A percentile compares a stretch with the other conserved stretches of the same genome.
Conservation (phyloP, 305 asterid genomes). For the Fraxinus albicans region DNA sequence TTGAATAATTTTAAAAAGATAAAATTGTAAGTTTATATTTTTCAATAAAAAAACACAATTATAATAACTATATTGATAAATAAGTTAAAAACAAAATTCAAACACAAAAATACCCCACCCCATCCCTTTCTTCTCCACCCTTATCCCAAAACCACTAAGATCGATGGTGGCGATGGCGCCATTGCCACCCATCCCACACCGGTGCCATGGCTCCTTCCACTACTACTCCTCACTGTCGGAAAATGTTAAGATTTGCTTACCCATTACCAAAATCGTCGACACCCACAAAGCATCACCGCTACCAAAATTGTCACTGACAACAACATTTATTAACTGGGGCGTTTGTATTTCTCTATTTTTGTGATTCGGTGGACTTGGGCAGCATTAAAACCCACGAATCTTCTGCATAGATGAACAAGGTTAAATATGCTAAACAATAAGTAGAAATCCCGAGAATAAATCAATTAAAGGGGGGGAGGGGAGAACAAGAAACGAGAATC, state of each 20-base stretch:
- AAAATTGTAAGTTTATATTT: too few species aligned
- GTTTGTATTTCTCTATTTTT: conserved; percentile 25
- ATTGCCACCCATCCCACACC: background rate
- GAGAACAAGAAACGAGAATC: background rate
- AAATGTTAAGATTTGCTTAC: too few species aligned
- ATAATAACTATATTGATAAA: too few species aligned
- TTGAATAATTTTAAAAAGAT: too few species aligned
- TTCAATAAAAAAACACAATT: too few species aligned
- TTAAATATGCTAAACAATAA: background rate
- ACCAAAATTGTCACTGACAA: conserved; percentile 36
- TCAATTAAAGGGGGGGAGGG: background rate
- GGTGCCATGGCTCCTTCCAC: too few species aligned
- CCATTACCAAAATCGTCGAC: too few species aligned
- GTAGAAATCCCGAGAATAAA: background rate
- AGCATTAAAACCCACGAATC: conserved; percentile 37
- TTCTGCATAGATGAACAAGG: conserved; percentile 8
- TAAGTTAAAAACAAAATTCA: background rate
- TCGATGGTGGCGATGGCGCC: too few species aligned
- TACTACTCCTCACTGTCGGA: too few species aligned
- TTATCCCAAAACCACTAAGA: too few species aligned
- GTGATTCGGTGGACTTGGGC: conserved; percentile 36
- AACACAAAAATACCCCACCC: background rate
- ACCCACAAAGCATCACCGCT: too few species aligned
- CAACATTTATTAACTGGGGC: conserved; percentile 51
- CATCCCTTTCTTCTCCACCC: too few species aligned